Evolutionary conservation across 176 grass and related monocot species (phyloP), one percentile per base, ranked within the genome.

Genomic region (Melocanna baccifera): DNA sequence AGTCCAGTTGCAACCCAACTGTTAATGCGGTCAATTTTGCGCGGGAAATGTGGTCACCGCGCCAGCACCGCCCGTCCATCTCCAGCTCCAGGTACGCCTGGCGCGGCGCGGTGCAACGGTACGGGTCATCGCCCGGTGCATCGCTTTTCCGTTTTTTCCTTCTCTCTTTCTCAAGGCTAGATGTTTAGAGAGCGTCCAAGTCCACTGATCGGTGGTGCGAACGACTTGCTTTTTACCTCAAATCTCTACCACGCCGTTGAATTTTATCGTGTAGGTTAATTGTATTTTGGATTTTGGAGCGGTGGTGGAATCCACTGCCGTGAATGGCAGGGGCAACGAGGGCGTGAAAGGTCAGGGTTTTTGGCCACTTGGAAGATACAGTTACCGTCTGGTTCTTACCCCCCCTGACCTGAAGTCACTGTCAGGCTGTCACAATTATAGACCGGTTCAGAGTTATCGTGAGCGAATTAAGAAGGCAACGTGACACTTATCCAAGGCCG

Each of bases 381-480:
- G 57, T 76, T 20, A 58, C 36, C 46, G 16, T 29, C 12, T 3
- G 29, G 57, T 75, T 75, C 70, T 78, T 59, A 12, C 28, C 63
- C 42, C 61, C n/a, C 14, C 18, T 40, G 32, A 56, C 82, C 15
- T 56, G 45, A 42, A 40, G 71, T 77, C 53, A 18, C 83, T 76
- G 3, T 62, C 75, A 36, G 70, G 36, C 59, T 63, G 61, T 85
- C 82, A 48, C 61, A 19, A 25, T 53, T 73, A 29, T 18, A 69
- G 82, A 85, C 82, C 51, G 9, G 5, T 61, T 85, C 87, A 85
- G 25, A 76, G 82, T 29, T 81, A 43, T 80, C 48, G 29, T 66
- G 75, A 55, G 62, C 37, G 62, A 80, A 32, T 68, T 52, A 63
- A 86, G 73, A 83, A 64, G 79, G 74, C 73, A 83, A 90, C 67